phyloP scores from a whole-genome alignment of 345 rosid species.

The Rhizophora apiculata region DNA sequence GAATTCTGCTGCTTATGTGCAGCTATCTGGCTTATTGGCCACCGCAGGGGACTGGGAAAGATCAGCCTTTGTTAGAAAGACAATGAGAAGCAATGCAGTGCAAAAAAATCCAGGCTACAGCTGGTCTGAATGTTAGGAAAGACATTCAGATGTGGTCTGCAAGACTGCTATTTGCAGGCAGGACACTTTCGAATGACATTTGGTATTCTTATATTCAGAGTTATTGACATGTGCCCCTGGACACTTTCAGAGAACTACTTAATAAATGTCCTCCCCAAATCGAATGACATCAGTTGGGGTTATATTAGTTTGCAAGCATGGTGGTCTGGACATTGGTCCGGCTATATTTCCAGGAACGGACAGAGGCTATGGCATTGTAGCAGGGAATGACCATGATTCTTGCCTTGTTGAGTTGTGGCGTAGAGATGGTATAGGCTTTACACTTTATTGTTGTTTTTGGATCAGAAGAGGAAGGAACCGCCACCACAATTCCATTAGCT shows the following conservation, averaged over 20 bases:
- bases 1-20: slow-evolving; percentile 70
- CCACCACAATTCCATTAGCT: no score
- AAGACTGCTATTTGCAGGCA: no score
- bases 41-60: slow-evolving; percentile 77
- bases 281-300: slow-evolving; percentile 50
- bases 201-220: no score
- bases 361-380: slow-evolving; percentile 37
- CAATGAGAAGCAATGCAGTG: slow-evolving; percentile 45
- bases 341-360: slow-evolving; percentile 51
- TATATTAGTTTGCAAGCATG: slow-evolving; percentile 60
- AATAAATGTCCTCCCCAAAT: slow-evolving; percentile 44
- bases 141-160: background rate
- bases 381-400: slow-evolving; percentile 49
- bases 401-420: slow-evolving; percentile 49
- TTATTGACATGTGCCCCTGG: slow-evolving; percentile 18
- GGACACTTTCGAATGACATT: no score
- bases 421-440: slow-evolving; percentile 38
- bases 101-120: slow-evolving; percentile 56
- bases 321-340: slow-evolving; percentile 47
- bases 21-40: slow-evolving; percentile 63
- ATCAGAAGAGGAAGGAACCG: no score
- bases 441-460: no score
- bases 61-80: slow-evolving; percentile 49
- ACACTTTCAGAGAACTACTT: slow-evolving; percentile 38
- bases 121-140: slow-evolving; percentile 37